Percentiles rank a stretch among this genome's conserved stretches.
Evolutionary conservation across 2,329 filamentous ascomycete genomes (phyloP).

Genomic region (Venturia oleaginea): DNA sequence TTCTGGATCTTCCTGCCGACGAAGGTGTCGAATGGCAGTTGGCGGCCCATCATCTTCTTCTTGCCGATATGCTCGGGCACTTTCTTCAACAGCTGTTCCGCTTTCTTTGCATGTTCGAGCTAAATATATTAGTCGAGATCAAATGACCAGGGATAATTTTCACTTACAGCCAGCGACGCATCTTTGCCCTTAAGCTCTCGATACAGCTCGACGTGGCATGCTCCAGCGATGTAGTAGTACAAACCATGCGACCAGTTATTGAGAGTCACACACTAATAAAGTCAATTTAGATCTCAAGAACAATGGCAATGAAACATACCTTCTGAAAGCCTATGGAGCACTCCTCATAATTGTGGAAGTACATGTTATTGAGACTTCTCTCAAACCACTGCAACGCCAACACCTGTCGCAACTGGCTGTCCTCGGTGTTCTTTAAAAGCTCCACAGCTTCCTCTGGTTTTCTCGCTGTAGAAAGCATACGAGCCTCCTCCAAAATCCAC

Average conservation of each 20-base stretch:
- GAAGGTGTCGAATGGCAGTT: constrained; percentile 84
- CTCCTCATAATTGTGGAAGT: constrained; percentile 63
- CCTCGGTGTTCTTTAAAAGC: constrained; percentile 49
- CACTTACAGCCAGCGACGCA: constrained; percentile 37
- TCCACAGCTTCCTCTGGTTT: constrained; percentile 59
- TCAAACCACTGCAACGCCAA: constrained; percentile 81
- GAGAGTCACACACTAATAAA: constrained; percentile 54
- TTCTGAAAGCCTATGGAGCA: constrained; percentile 67
- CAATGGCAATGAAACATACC: constrained; percentile 26
- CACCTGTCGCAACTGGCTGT: constrained; percentile 77
- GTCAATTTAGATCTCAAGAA: background rate
- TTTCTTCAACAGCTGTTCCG: constrained; percentile 61
- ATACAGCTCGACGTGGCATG: constrained; percentile 73
- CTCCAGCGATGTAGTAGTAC: constrained; percentile 82
- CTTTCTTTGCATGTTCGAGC: constrained; percentile 32
- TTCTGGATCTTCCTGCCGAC: constrained; percentile 75
- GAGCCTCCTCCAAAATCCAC: constrained; percentile 82
- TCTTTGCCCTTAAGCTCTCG: constrained; percentile 45
- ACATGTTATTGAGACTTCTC: constrained; percentile 68
- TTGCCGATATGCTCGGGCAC: constrained; percentile 68
- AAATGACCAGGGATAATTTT: background rate
- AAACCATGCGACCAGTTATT: constrained; percentile 88
- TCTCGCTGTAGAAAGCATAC: constrained; percentile 60
- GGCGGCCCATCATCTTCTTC: constrained; percentile 81
- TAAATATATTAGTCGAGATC: background rate